Evolutionary conservation across 2,329 filamentous ascomycete genomes (phyloP).

Genomic region (Diaporthe helianthi): DNA sequence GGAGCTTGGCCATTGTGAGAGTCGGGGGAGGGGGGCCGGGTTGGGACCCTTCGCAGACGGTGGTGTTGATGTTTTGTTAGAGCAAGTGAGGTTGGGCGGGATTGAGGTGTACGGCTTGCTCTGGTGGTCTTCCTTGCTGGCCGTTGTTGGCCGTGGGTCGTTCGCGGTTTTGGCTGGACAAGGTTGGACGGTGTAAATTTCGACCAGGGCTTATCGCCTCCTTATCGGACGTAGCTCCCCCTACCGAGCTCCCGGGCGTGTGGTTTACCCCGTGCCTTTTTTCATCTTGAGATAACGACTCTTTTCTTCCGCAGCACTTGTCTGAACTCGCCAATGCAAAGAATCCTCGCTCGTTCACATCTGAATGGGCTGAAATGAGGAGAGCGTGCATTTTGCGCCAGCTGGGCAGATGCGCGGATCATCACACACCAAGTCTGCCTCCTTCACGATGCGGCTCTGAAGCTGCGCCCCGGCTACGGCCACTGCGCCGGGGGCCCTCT

Average conservation of each 20-base stretch:
- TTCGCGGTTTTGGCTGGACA: background rate
- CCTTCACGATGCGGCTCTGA: slow-evolving; percentile 11
- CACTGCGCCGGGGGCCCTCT: slow-evolving; percentile 22
- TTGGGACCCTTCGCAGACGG: background rate
- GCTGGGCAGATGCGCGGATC: slow-evolving; percentile 39
- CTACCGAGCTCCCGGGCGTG: slow-evolving; percentile 11
- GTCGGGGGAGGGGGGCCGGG: slow-evolving; percentile 8
- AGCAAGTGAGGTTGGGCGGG: background rate
- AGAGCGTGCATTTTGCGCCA: slow-evolving; percentile 42
- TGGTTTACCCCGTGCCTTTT: slow-evolving; percentile 2
- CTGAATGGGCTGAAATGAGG: slow-evolving; percentile 44
- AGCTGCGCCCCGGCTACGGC: slow-evolving; percentile 6
- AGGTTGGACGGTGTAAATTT: slow-evolving; percentile 29
- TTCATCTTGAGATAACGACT: background rate
- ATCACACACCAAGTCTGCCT: background rate
- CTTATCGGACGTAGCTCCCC: slow-evolving; percentile 34
- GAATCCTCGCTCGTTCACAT: slow-evolving; percentile 25
- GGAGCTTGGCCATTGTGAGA: slow-evolving; percentile 45
- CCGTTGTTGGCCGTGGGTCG: background rate
- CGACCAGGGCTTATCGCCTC: slow-evolving; percentile 29
- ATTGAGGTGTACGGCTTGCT: slow-evolving; percentile 20
- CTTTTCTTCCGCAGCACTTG: background rate
- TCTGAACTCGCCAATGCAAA: background rate
- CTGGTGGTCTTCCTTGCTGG: slow-evolving; percentile 33
- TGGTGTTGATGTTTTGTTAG: background rate